Evolutionary conservation across 1,139 yeast species (phyloP).

Genomic region (Pichia sp.): DNA sequence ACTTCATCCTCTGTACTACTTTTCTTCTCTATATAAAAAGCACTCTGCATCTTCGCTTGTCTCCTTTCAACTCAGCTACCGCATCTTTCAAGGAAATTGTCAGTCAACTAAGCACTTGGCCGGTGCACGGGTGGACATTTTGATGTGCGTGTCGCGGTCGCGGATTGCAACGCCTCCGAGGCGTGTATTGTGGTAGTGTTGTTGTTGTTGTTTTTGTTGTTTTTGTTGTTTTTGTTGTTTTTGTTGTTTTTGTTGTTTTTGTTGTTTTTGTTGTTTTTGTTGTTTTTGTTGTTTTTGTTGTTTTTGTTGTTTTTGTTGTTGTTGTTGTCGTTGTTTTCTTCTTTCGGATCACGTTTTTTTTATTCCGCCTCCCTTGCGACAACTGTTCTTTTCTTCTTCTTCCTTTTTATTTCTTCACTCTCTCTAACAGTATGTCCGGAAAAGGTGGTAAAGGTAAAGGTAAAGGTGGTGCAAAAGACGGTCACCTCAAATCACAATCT

Average conservation of each 20-base stretch:
- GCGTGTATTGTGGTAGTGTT: no score
- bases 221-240: no score
- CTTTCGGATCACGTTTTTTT: background rate
- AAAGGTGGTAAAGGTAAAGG: constrained; percentile 98
- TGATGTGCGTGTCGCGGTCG: no score
- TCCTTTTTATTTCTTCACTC: background rate
- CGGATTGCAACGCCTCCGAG: no score
- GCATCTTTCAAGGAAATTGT: no score
- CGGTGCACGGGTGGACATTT: no score
- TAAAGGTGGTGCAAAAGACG: constrained; percentile 69
- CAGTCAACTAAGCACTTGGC: no score
- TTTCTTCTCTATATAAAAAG: no score
- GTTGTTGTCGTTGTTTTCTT: background rate
- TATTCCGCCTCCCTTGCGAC: background rate
- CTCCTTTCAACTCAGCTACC: no score
- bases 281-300: background rate
- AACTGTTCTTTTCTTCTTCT: background rate
- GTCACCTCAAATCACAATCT: constrained; percentile 65
- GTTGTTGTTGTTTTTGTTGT: no score
- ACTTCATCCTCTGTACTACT: no score
- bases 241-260: background rate
- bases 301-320: background rate
- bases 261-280: background rate
- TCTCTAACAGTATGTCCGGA: constrained; percentile 60
- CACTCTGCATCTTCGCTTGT: no score